Base-by-base conservation (phyloP, 306 rosid species). In the Echinosophora koreensis region DNA sequence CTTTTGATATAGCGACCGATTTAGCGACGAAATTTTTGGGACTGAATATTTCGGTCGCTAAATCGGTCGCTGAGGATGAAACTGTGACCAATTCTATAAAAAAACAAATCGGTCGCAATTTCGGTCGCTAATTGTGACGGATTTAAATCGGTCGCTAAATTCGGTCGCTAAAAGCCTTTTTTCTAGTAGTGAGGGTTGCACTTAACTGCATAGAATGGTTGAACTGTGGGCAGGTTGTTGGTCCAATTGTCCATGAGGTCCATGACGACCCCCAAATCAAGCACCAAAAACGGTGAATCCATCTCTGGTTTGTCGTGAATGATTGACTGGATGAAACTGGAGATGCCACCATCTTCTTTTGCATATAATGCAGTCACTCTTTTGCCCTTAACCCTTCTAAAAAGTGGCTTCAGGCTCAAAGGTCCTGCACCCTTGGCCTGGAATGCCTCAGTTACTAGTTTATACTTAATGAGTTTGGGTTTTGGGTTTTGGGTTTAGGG, bases 161-260 rank as follows among this genome's bases (percentile, higher is more conserved):
- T n/a, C n/a, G n/a, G n/a, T n/a, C n/a, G n/a, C n/a, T n/a, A n/a
- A n/a, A n/a, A n/a, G n/a, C n/a, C n/a, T n/a, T n/a, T n/a, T n/a
- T n/a, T n/a, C n/a, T n/a, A n/a, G n/a, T n/a, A n/a, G n/a, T n/a
- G n/a, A 1, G 91, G 87, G 60, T 85, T 84, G 76, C 94, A 87
- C 75, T 85, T 87, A 18, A 89, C 91, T n/a, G 94, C 90, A 28
- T 87, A 89, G 73, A 59, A 89, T 4, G 90, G 91, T 9, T 65
- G 82, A 38, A 81, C 69, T 15, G 54, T 39, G 4, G 93, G 91
- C 6, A 89, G 91, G 2, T 77, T 76, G 0, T 2, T 52, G 22
- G 66, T 63, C 93, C 91, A 89, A 4, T 56, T 57, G 42, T 81
- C 66, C 77, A 85, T 69, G 2, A 85, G 86, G 62, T 30, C 38